A percentile compares a stretch with the other conserved stretches of the same genome.
Conservation (phyloP, 192 early-diverging fungal genomes). For the Coemansia sp. region DNA sequence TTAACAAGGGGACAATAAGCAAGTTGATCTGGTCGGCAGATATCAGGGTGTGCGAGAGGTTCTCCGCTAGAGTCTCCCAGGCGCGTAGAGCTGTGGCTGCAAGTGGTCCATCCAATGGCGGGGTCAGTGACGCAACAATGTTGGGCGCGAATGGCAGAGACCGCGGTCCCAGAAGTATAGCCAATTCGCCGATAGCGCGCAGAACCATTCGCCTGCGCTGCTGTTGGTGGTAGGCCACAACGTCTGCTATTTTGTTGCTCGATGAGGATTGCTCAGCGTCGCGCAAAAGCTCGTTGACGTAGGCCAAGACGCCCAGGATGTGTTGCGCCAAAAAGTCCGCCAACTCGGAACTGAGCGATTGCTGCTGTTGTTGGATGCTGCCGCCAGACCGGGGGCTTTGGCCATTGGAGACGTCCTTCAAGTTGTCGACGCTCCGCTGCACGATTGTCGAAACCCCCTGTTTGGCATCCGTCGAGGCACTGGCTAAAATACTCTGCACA, state of each 20-base stretch:
- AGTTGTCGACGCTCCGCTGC: slow-evolving; percentile 28
- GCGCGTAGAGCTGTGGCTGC: slow-evolving; percentile 19
- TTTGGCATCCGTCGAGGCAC: neutral
- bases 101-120: slow-evolving; percentile 27
- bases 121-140: slow-evolving; percentile 44
- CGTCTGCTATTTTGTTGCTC: neutral
- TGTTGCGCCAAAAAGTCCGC: slow-evolving; percentile 44
- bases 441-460: slow-evolving; percentile 44
- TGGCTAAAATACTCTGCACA: slow-evolving; percentile 39
- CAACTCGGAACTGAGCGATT: slow-evolving; percentile 3
- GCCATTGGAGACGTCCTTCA: slow-evolving; percentile 13
- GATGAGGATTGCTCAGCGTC: slow-evolving; percentile 10
- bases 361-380: neutral
- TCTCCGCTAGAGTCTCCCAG: slow-evolving; percentile 41
- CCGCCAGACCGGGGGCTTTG: slow-evolving; percentile 20
- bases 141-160: slow-evolving; percentile 32
- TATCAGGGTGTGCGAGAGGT: slow-evolving; percentile 12
- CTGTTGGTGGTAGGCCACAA: slow-evolving; percentile 1
- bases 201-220: slow-evolving; percentile 22
- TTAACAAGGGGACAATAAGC: slow-evolving; percentile 43
- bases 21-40: slow-evolving; percentile 45
- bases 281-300: slow-evolving; percentile 51
- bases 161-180: slow-evolving; percentile 25
- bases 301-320: slow-evolving; percentile 48
- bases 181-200: slow-evolving; percentile 41